Conservation (phyloP, 139 green algal species). For the Chlorella sp. region DNA sequence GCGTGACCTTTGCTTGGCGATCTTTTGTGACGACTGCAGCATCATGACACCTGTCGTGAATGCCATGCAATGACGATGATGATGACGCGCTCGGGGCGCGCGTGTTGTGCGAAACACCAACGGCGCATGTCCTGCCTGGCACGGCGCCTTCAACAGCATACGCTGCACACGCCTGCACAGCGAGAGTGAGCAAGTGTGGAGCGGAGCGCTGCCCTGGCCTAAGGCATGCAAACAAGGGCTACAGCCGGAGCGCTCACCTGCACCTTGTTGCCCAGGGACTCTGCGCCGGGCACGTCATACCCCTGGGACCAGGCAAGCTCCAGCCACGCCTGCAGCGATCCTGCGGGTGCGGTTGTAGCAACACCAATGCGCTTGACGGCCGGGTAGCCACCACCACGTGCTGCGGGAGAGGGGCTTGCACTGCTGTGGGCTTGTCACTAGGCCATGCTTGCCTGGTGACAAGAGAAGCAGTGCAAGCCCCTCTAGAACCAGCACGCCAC, state of each 20-base stretch:
- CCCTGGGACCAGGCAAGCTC: slow-evolving; percentile 42
- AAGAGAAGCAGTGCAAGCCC: neutral
- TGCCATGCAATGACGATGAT: neutral
- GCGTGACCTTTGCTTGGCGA: no score
- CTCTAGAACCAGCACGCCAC: neutral
- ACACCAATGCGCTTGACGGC: no score
- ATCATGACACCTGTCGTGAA: no score
- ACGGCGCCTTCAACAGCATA: neutral
- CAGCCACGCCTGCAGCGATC: slow-evolving; percentile 59
- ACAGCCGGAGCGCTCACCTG: no score
- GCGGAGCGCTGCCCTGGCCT: no score
- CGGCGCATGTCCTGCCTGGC: neutral
- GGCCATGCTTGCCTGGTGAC: neutral
- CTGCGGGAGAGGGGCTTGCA: no score
- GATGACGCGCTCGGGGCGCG: neutral
- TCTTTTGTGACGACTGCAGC: no score
- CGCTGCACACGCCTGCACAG: neutral
- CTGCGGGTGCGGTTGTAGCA: neutral
- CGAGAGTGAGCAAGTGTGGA: neutral
- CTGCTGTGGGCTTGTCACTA: no score
- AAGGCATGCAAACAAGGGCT: no score
- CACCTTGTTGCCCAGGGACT: slow-evolving; percentile 42
- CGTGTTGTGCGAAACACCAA: neutral
- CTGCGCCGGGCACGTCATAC: slow-evolving; percentile 46
- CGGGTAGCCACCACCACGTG: no score